phyloP scores from a whole-genome alignment of 139 green algal genomes.

The Chlorella sorokiniana region DNA sequence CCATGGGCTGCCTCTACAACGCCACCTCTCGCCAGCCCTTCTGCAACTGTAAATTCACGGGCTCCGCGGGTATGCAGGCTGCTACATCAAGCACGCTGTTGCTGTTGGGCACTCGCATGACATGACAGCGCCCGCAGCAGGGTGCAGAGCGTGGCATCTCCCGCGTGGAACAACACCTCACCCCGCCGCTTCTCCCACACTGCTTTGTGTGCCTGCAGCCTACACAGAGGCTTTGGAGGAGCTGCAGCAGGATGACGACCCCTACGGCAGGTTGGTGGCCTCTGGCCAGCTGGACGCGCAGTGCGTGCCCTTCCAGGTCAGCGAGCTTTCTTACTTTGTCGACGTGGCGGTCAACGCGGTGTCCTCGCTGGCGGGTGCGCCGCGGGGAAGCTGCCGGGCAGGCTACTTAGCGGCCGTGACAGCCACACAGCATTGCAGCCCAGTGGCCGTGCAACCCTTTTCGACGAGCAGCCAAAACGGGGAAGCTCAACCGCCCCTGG shows the following conservation, averaged over 20 bases:
- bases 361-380: neutral
- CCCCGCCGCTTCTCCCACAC: too few species aligned
- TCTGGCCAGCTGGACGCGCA: neutral
- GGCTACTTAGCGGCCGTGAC: neutral
- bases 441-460: neutral
- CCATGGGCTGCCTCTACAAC: conserved; percentile 2
- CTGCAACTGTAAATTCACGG: neutral
- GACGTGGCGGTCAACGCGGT: neutral
- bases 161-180: too few species aligned
- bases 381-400: neutral
- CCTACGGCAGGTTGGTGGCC: neutral
- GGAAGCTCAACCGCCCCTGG: neutral
- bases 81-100: neutral
- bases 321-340: neutral
- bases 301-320: neutral
- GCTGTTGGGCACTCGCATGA: too few species aligned
- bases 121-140: too few species aligned
- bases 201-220: neutral
- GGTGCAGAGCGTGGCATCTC: too few species aligned
- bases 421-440: too few species aligned
- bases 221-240: neutral
- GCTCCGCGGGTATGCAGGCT: neutral
- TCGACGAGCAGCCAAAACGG: neutral
- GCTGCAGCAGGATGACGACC: neutral
- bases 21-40: neutral